phyloP scores from a whole-genome alignment of 1,139 yeast species.

The Suhomyces guaymorum region DNA sequence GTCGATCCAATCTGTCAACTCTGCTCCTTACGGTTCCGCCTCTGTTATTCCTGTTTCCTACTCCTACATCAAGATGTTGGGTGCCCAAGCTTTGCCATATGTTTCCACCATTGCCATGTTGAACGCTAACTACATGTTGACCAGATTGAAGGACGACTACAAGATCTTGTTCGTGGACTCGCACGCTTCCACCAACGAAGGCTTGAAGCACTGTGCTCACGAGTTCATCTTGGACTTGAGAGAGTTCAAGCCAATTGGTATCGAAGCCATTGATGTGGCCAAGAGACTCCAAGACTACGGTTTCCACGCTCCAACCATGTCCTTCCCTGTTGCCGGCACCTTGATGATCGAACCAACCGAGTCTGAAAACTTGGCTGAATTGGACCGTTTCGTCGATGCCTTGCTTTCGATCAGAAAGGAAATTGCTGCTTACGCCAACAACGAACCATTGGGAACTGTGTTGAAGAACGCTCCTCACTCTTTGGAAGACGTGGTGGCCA shows the following conservation, averaged over 20 bases:
- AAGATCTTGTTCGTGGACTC: slow-evolving; percentile 72
- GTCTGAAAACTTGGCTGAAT: slow-evolving; percentile 82
- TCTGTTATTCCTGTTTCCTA: slow-evolving; percentile 90
- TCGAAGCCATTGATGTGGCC: slow-evolving; percentile 95
- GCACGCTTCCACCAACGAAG: slow-evolving; percentile 42
- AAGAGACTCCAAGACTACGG: slow-evolving; percentile 97
- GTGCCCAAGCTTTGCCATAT: slow-evolving; percentile 78
- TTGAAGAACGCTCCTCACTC: slow-evolving; percentile 94
- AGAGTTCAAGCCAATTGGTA: slow-evolving; percentile 75
- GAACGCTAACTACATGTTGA: slow-evolving; percentile 95
- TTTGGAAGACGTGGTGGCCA: slow-evolving; percentile 67
- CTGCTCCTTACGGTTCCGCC: slow-evolving; percentile 97
- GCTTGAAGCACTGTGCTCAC: slow-evolving; percentile 86
- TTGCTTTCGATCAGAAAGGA: slow-evolving; percentile 81
- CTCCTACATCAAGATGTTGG: slow-evolving; percentile 92
- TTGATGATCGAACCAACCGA: slow-evolving; percentile 98
- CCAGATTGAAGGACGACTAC: slow-evolving; percentile 67
- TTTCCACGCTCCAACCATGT: slow-evolving; percentile 98
- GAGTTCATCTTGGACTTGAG: slow-evolving; percentile 92
- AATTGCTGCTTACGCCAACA: slow-evolving; percentile 72
- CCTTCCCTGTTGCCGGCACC: slow-evolving; percentile 97
- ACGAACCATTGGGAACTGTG: slow-evolving; percentile 66
- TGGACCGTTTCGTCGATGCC: slow-evolving; percentile 88
- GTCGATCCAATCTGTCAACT: slow-evolving; percentile 76
- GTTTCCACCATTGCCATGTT: slow-evolving; percentile 87